Base-by-base conservation (phyloP, 2,329 filamentous ascomycete species). In the Peltaster fructicola region DNA sequence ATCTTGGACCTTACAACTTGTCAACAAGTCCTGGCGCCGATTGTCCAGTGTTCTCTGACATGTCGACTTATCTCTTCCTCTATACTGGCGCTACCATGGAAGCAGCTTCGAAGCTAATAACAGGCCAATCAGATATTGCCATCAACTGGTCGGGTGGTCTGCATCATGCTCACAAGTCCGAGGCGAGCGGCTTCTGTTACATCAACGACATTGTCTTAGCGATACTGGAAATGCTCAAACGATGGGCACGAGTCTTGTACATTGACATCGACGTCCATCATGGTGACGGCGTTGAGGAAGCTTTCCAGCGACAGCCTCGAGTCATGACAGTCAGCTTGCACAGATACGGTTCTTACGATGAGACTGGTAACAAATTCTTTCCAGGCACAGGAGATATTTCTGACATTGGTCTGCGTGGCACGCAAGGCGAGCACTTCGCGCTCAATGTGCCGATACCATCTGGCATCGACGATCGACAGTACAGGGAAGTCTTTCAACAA, bases 131-230 rank as follows among this genome's bases (percentile, higher is more conserved):
- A 14, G 79, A 93, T 43, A 92, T 95, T 46, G 85, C 85, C 27
- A 81, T 93, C 43, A 88, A 90, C 41, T 95, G 85, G 85, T 85
- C 81, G n/a, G 85, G 85, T 16, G 85, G 85, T 8, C 64, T 95
- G 14, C 85, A 95, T 50, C 85, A 95, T 44, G 85, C 85, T 21
- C 92, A 93, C 51, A 85, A 84, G 47, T 71, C 75, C 25, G 81
- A 91, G 51, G 84, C 85, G 0, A 85, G 77, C n/a, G 85, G 85
- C 1, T 95, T 95, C 51, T 95, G 85, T 56, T 95, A 95, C 54
- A 80, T 93, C 54, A 95, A 95, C 51, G 85, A 95, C 51, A 93
- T 93, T 41, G 85, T 93, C 31, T 65, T 95, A 20, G 82, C 76
- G 15, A 84, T 92, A 39, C 64, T 93, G 17, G 75, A 92, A 47